Conservation (phyloP, 2,329 filamentous ascomycete species). For the Rhynchosporium graminicola region DNA sequence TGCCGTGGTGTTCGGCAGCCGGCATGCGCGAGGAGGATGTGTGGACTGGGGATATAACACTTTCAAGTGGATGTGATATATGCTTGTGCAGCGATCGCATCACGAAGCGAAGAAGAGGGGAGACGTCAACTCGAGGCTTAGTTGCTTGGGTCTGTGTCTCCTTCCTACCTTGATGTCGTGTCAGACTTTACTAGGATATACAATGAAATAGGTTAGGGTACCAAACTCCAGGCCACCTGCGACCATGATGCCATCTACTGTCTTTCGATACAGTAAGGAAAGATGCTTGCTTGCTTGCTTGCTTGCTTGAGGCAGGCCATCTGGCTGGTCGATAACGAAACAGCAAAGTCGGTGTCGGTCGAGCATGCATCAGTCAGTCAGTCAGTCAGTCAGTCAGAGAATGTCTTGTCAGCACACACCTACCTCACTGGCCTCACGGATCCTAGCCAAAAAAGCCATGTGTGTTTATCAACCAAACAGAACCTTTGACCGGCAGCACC, state of each 20-base stretch:
- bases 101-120: background rate
- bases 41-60: background rate
- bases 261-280: slow-evolving; percentile 8
- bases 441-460: background rate
- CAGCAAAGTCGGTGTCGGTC: background rate
- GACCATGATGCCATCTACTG: slow-evolving; percentile 15
- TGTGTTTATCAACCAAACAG: background rate
- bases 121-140: background rate
- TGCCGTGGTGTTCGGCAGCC: slow-evolving; percentile 15
- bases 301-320: background rate
- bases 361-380: background rate
- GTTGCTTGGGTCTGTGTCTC: background rate
- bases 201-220: background rate
- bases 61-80: slow-evolving; percentile 3
- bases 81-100: slow-evolving; percentile 11
- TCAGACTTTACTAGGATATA: slow-evolving; percentile 1
- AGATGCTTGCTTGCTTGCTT: background rate
- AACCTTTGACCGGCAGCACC: slow-evolving; percentile 10
- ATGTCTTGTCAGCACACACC: slow-evolving; percentile 1
- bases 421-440: background rate
- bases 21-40: background rate
- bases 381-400: background rate
- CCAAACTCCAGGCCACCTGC: background rate
- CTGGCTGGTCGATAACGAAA: background rate
- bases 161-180: slow-evolving; percentile 7